Base-by-base conservation (phyloP, 257 asterid genomes). In the Ligustrum vulgare region DNA sequence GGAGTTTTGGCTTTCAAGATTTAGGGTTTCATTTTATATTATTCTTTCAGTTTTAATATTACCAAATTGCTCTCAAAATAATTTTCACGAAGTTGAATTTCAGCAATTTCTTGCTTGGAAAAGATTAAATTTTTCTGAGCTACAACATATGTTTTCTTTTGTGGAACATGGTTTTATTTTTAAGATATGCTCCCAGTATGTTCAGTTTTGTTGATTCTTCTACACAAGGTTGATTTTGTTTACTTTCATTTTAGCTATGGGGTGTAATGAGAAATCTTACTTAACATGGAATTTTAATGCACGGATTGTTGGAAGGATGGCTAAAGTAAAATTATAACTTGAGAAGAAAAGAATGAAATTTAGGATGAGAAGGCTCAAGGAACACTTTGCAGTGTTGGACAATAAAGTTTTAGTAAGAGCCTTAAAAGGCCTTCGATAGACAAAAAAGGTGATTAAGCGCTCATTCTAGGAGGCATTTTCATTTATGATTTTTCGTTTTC, bases 321-420 rank as follows among this genome's bases (percentile, higher is more conserved):
- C 31, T 11, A 56, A 56, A 23, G 16, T n/a, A n/a, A n/a, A n/a
- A 60, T 60, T 60, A 10, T 60, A 25, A 5, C 32, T 60, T 60
- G 35, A 23, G 67, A 60, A 23, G 33, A 16, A 72, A 37, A 72
- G 25, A 78, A 51, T 37, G 74, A 75, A 35, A 4, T 31, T 39
- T 74, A 63, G 72, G 86, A 80, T 74, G 72, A 71, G 54, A 85
- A 94, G 98, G 87, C 73, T 93, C 72, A 91, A 91, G 91, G 91
- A 93, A 79, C 96, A 77, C 66, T 94, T 86, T 60, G 92, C 86
- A 0, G 91, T 90, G 13, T 89, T 93, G 43, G 92, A 93, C 78
- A 86, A 85, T 11, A 90, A 83, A 72, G 94, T 93, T 5, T 72
- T 93, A 85, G 97, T 81, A 93, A 89, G 85, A 89, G 91, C 66